Percentiles rank a stretch among this genome's conserved stretches.
These are phyloP conservation scores for Blastobotrys americana DNA, from an alignment of 805 yeast species.

Conservation along the genomic window DNA sequence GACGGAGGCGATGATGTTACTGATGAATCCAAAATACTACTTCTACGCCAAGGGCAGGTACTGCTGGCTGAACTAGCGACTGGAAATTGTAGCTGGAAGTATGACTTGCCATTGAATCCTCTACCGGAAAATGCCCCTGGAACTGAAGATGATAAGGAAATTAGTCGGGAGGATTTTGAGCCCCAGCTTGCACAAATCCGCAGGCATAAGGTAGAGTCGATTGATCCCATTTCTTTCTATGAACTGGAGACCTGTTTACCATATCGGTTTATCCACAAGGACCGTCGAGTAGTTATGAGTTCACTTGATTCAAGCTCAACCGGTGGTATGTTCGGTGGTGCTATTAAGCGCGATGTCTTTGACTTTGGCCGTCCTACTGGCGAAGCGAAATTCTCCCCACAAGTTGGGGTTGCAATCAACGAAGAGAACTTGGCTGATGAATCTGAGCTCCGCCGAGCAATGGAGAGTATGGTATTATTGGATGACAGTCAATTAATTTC, in stretches of 20 bases:
- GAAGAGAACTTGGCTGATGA: slow-evolving; percentile 4
- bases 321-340: slow-evolving; percentile 10
- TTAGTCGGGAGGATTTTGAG: background rate
- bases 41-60: slow-evolving; percentile 13
- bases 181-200: slow-evolving; percentile 6
- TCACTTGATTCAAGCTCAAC: background rate
- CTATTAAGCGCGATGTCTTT: slow-evolving; percentile 9
- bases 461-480: slow-evolving; percentile 18
- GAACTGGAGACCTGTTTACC: slow-evolving; percentile 25
- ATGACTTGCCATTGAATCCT: slow-evolving; percentile 35
- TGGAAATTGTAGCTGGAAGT: slow-evolving; percentile 30
- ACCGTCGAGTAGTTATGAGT: slow-evolving; percentile 17
- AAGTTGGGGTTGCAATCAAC: slow-evolving; percentile 1
- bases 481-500: too few relatives aligned
- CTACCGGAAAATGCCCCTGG: slow-evolving; percentile 13
- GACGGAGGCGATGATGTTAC: background rate
- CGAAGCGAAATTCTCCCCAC: slow-evolving; percentile 18
- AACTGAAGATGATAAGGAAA: background rate
- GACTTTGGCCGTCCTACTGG: slow-evolving; percentile 23
- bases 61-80: slow-evolving; percentile 13
- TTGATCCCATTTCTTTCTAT: slow-evolving; percentile 20
- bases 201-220: background rate
- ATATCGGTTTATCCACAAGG: slow-evolving; percentile 23
- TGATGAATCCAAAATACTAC: slow-evolving; percentile 2
- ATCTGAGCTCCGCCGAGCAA: slow-evolving; percentile 15